Evolutionary conservation across 2,329 filamentous ascomycete species (phyloP).

Genomic region (Stagonosporopsis chrysanthemi): DNA sequence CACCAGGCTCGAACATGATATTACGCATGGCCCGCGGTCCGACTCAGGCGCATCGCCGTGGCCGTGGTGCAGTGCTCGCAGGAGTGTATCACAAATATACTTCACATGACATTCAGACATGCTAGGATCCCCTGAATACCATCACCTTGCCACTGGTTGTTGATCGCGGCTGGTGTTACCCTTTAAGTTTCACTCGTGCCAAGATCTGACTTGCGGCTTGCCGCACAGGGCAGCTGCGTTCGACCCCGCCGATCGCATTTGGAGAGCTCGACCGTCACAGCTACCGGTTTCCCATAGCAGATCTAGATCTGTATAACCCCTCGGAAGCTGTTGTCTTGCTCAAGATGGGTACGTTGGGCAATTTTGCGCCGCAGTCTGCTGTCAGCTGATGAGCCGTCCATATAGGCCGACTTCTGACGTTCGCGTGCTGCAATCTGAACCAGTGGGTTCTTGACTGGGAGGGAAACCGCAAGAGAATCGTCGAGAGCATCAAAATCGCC

Average conservation of each 20-base stretch:
- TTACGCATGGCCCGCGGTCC: neutral
- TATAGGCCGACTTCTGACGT: slow-evolving; percentile 33
- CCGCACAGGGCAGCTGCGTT: slow-evolving; percentile 15
- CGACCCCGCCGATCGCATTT: slow-evolving; percentile 16
- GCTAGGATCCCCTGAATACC: slow-evolving; percentile 1
- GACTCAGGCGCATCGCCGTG: neutral
- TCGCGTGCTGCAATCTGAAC: slow-evolving; percentile 43
- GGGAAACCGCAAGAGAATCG: slow-evolving; percentile 69
- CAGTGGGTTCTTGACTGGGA: slow-evolving; percentile 48
- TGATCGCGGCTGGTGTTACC: slow-evolving; percentile 1
- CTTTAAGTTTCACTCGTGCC: neutral
- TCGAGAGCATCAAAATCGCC: slow-evolving; percentile 66
- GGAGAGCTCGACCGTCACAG: slow-evolving; percentile 14
- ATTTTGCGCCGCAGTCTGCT: neutral
- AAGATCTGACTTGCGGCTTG: slow-evolving; percentile 5
- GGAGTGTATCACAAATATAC: neutral
- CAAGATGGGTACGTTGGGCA: slow-evolving; percentile 9
- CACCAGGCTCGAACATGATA: no score
- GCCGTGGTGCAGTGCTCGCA: neutral
- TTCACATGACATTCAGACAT: neutral
- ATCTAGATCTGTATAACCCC: neutral
- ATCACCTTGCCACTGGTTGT: neutral
- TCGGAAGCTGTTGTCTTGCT: neutral
- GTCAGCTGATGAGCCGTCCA: neutral
- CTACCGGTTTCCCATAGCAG: slow-evolving; percentile 5